Percentiles rank a stretch among this genome's conserved stretches.
Conservation (phyloP, 2,329 filamentous ascomycete species). For the Grosmannia clavigera region DNA sequence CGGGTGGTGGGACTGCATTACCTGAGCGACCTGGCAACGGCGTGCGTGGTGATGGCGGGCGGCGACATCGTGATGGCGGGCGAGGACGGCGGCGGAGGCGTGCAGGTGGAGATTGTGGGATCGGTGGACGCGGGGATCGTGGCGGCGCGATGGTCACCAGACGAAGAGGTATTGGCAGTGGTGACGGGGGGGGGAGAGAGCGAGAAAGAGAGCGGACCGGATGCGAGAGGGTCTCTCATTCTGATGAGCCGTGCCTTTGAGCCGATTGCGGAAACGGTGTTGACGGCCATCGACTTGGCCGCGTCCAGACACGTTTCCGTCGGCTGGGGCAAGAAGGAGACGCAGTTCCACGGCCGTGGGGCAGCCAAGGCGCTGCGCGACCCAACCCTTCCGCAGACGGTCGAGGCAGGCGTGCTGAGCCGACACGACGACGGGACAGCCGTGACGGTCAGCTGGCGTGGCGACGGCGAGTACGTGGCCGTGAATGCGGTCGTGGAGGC, state of each 20-base stretch:
- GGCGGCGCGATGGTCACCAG: slow-evolving; percentile 85
- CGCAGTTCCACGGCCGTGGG: slow-evolving; percentile 88
- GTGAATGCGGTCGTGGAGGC: slow-evolving; percentile 61
- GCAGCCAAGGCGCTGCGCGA: slow-evolving; percentile 80
- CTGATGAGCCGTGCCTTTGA: slow-evolving; percentile 94
- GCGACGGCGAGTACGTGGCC: slow-evolving; percentile 83
- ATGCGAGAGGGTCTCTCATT: slow-evolving; percentile 34
- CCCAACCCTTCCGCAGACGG: slow-evolving; percentile 84
- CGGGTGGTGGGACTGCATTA: slow-evolving; percentile 69
- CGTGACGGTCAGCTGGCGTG: slow-evolving; percentile 78
- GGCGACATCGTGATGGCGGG: slow-evolving; percentile 83
- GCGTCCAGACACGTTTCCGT: slow-evolving; percentile 92
- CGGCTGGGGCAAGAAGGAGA: slow-evolving; percentile 97
- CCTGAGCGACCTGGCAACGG: slow-evolving; percentile 66
- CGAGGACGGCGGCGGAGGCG: slow-evolving; percentile 44
- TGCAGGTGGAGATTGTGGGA: slow-evolving; percentile 87
- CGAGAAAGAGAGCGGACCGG: background rate
- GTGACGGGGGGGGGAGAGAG: slow-evolving; percentile 21
- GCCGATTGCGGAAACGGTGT: slow-evolving; percentile 59
- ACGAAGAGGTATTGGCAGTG: slow-evolving; percentile 81
- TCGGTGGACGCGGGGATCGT: slow-evolving; percentile 87
- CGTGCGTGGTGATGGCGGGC: slow-evolving; percentile 74
- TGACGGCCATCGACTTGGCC: slow-evolving; percentile 66
- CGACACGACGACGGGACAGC: slow-evolving; percentile 52
- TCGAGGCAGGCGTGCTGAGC: slow-evolving; percentile 73